Base-by-base conservation (phyloP, 139 green algal species). In the Chlorella sp. region DNA sequence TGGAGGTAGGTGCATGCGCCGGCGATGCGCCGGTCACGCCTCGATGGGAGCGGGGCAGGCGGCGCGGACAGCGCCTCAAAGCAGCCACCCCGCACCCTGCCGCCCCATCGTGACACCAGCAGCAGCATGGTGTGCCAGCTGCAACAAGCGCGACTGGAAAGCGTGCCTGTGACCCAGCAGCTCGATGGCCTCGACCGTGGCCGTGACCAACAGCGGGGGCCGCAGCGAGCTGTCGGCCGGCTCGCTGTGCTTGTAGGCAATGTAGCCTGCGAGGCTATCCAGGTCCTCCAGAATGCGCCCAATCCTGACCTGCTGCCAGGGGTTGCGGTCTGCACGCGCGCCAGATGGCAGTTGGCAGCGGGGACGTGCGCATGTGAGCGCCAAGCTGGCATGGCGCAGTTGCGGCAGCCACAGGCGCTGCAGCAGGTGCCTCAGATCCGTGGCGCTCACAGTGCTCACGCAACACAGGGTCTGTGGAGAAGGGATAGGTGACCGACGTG, bases 231-330 rank as follows among this genome's bases (percentile, higher is more conserved):
- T 43, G 11, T 78, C 56, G 2, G 42, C 81, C 35, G 79, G 77
- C 48, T 88, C 81, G 59, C 64, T 80, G 80, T 94, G 90, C 48
- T 82, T 46, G 19, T 86, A 95, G 5, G 91, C 93, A 5, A 95
- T 85, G 77, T 84, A 93, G 29, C 91, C 93, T 1, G 91, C 90
- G 46, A 97, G 71, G 1, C 75, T 87, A 74, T 97, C 92, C 43
- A 97, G 76, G 68, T 97, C 93, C 72, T 97, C 93, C 41, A 97
- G 81, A 29, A 97, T 50, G 14, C 88, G 74, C 1, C 91, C 93
- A 21, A 97, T 82, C 23, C 92, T 77, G 31, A 95, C 81, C 35
- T 68, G 66, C 21, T 81, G 83, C 89, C 89, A 97, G 5, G 92
- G 92, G 38, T 92, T 94, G 14, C 86, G 66, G 80, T 95, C 40